phyloP scores from a whole-genome alignment of 139 green algal genomes.

The Pleodorina starrii region DNA sequence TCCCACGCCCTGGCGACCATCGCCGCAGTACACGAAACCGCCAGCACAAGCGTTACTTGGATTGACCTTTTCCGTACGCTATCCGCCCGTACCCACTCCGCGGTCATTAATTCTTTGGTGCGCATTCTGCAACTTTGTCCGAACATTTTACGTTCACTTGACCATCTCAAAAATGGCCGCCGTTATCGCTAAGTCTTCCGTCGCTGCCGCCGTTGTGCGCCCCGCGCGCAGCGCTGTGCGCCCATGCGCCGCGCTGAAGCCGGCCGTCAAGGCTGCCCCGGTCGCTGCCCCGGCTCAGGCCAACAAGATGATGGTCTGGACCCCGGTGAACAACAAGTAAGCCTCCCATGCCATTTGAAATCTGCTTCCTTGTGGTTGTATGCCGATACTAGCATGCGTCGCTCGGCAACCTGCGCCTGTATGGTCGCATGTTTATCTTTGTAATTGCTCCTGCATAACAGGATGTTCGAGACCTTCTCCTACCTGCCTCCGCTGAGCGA shows the following conservation, averaged over 20 bases:
- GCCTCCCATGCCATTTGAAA: too few relatives aligned
- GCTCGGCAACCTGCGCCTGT: background rate
- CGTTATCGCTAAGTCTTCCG: constrained; percentile 49
- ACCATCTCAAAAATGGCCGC: constrained; percentile 48
- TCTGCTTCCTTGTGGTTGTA: too few relatives aligned
- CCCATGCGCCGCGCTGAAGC: constrained; percentile 47
- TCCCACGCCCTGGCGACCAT: too few relatives aligned
- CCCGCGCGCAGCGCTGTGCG: constrained; percentile 18
- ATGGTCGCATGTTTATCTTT: background rate
- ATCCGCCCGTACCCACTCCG: background rate
- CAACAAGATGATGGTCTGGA: constrained; percentile 86
- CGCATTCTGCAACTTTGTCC: background rate
- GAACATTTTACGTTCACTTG: background rate
- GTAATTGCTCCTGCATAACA: constrained; percentile 49
- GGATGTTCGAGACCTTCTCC: constrained; percentile 98
- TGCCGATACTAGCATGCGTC: too few relatives aligned
- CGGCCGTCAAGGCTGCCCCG: constrained; percentile 49
- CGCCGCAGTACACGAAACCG: background rate
- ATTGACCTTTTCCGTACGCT: background rate
- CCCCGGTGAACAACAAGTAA: constrained; percentile 89
- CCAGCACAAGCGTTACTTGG: background rate
- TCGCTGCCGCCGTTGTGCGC: constrained; percentile 26
- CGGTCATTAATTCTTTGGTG: background rate
- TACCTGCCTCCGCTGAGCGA: constrained; percentile 96
- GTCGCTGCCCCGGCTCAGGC: constrained; percentile 72